These are phyloP conservation scores for Vitellaria paradoxa DNA, from an alignment of 179 eudicot species.

Conservation along the genomic window DNA sequence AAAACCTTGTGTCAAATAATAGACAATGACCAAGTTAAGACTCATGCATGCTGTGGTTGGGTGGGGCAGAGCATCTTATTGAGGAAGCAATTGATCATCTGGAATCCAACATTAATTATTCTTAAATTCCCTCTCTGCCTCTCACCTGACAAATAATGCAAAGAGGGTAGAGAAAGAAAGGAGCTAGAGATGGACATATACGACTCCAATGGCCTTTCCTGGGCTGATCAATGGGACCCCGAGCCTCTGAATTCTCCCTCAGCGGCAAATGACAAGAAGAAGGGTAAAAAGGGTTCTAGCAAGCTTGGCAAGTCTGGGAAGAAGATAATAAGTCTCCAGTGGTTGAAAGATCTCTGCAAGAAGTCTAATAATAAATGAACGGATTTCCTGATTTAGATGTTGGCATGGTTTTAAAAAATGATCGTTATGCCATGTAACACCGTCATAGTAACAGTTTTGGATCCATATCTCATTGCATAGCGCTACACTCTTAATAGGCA, in stretches of 20 bases:
- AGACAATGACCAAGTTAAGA: slow-evolving; percentile 1
- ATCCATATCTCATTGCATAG: too few relatives aligned
- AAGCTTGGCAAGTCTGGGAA: slow-evolving; percentile 22
- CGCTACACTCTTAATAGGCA: too few relatives aligned
- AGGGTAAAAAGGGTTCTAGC: slow-evolving; percentile 14
- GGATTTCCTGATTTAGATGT: not conserved
- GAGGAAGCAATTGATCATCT: slow-evolving; percentile 4
- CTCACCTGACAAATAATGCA: not conserved
- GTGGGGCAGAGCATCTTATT: not conserved
- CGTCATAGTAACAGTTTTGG: not conserved
- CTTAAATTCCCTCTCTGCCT: not conserved
- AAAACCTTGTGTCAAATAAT: slow-evolving; percentile 11
- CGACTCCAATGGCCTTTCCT: slow-evolving; percentile 37
- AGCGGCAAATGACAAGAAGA: slow-evolving; percentile 26
- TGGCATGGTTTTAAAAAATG: not conserved
- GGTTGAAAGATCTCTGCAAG: slow-evolving; percentile 33
- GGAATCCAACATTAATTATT: too few relatives aligned
- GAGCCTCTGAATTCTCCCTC: slow-evolving; percentile 28
- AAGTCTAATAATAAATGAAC: slow-evolving; percentile 24
- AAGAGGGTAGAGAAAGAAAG: slow-evolving; percentile 9
- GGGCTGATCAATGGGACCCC: slow-evolving; percentile 75
- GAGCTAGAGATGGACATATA: slow-evolving; percentile 35
- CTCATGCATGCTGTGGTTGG: too few relatives aligned
- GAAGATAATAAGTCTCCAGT: slow-evolving; percentile 35
- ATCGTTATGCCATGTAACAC: not conserved